Percentiles rank a stretch among this genome's conserved stretches.
Conservation (phyloP, 2,329 filamentous ascomycete genomes). For the Sporothrix curviconia region DNA sequence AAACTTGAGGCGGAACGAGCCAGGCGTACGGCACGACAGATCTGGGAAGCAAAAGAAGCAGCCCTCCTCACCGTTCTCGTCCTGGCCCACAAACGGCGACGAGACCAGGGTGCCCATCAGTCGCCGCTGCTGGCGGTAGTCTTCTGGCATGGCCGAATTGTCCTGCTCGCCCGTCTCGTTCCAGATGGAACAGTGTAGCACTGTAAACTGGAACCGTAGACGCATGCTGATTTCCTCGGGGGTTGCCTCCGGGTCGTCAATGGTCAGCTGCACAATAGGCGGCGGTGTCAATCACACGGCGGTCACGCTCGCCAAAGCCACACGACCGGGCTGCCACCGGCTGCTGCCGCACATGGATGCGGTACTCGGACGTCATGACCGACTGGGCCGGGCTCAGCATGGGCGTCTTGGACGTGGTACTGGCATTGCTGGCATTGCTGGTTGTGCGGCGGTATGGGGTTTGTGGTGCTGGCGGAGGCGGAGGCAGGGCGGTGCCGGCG, state of each 20-base stretch:
- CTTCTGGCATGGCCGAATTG: constrained; percentile 63
- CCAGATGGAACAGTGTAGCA: constrained; percentile 72
- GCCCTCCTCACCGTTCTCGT: constrained; percentile 65
- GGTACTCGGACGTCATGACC: constrained; percentile 28
- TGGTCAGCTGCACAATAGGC: constrained; percentile 68
- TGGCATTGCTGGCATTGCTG: constrained; percentile 7
- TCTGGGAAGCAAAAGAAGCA: constrained; percentile 86
- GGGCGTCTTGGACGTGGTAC: constrained; percentile 11
- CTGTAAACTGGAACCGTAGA: constrained; percentile 57
- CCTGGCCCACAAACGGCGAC: constrained; percentile 67
- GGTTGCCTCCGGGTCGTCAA: constrained; percentile 51
- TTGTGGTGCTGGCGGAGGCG: too few relatives aligned
- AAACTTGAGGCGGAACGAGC: constrained; percentile 68
- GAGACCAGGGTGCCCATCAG: constrained; percentile 76
- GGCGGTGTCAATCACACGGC: constrained; percentile 77
- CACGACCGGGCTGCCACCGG: constrained; percentile 72
- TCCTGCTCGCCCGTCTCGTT: constrained; percentile 62
- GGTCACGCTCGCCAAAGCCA: constrained; percentile 75
- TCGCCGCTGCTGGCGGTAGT: constrained; percentile 64
- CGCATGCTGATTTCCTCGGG: constrained; percentile 46
- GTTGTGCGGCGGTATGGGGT: not conserved
- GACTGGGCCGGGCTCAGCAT: constrained; percentile 15
- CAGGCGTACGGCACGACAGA: constrained; percentile 70
- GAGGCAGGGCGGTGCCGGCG: not conserved
- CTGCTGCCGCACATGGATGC: constrained; percentile 64